Conservation (phyloP, 2,329 filamentous ascomycete species). For the Torrubiellomyces zombiae region DNA sequence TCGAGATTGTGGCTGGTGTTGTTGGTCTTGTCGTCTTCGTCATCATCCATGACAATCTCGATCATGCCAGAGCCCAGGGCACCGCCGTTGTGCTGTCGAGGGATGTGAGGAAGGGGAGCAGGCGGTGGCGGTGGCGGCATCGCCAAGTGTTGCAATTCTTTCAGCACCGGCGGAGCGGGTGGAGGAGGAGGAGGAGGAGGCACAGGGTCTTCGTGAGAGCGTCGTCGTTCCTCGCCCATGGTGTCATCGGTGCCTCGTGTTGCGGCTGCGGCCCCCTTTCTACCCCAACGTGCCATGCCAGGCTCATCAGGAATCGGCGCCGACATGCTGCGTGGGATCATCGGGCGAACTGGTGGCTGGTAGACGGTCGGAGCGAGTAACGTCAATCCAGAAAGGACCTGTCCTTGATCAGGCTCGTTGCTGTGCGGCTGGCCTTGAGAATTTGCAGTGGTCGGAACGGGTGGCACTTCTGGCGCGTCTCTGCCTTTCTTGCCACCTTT, state of each 20-base stretch:
- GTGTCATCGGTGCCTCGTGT: constrained; percentile 33
- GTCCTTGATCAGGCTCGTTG: no score
- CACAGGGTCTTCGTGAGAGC: constrained; percentile 32
- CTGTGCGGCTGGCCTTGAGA: constrained; percentile 16
- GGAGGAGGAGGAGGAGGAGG: constrained; percentile 35
- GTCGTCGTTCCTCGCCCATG: constrained; percentile 20
- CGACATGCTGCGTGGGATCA: constrained; percentile 45
- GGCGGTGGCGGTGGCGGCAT: constrained; percentile 45
- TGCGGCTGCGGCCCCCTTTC: constrained; percentile 19
- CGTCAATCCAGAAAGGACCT: no score
- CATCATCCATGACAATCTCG: constrained; percentile 50
- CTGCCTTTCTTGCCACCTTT: constrained; percentile 21
- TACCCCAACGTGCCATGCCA: constrained; percentile 10
- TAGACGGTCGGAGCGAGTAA: constrained; percentile 44
- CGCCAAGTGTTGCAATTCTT: constrained; percentile 46
- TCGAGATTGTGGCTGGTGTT: no score
- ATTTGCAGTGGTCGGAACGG: constrained; percentile 29
- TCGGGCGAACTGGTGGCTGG: constrained; percentile 32
- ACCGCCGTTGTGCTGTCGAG: constrained; percentile 24
- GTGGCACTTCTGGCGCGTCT: constrained; percentile 37
- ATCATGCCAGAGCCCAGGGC: constrained; percentile 38
- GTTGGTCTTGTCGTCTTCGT: no score
- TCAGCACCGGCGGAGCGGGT: constrained; percentile 33
- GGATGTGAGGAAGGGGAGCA: constrained; percentile 33
- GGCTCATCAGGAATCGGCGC: constrained; percentile 30